Evolutionary conservation across 345 rosid genomes (phyloP), one percentile per base, ranked within the genome.

Genomic region (Boechera stricta): DNA sequence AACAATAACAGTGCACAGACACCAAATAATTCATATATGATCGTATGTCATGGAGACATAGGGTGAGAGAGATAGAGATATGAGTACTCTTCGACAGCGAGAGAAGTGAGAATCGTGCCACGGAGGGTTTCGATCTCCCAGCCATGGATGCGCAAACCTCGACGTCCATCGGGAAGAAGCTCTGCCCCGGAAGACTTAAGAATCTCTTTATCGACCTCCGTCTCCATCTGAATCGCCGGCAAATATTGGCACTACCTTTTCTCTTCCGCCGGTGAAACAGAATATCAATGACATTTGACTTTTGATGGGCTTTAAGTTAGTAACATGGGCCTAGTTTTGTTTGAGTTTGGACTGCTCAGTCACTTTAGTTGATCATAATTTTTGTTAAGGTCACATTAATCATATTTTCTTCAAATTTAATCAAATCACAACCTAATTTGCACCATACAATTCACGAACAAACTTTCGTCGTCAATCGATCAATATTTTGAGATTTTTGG

Each of bases 41-140:
- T 41, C 52, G 63, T 8, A 21, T 59, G 2, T 51, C n/a, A 44
- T 6, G 38, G 54, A 69, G 68, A 54, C 31, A 59, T 7, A 31
- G 47, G 7, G 28, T 1, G 64, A 41, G 59, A 79, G 42, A 55
- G 36, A 56, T 29, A 54, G 48, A 55, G 39, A 55, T 69, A 71
- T 15, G 60, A 72, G 74, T 86, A 92, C 98, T 80, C 74, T 38
- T 74, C 71, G 72, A 75, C 76, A 67, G 90, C 48, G 76, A 89
- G 83, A 54, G 96, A 91, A 44, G 73, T 91, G 82, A 94, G 96
- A 74, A 94, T 94, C 81, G 93, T 82, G 81, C 87, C 80, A 21
- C 82, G 90, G 63, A 60, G 76, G 69, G 98, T 83, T 66, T 87
- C 91, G 84, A 94, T 91, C 86, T 90, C 94, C 96, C 98, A 89